Evolutionary conservation across 2,329 filamentous ascomycete genomes (phyloP).

Genomic region (Lachnellula willkommii): DNA sequence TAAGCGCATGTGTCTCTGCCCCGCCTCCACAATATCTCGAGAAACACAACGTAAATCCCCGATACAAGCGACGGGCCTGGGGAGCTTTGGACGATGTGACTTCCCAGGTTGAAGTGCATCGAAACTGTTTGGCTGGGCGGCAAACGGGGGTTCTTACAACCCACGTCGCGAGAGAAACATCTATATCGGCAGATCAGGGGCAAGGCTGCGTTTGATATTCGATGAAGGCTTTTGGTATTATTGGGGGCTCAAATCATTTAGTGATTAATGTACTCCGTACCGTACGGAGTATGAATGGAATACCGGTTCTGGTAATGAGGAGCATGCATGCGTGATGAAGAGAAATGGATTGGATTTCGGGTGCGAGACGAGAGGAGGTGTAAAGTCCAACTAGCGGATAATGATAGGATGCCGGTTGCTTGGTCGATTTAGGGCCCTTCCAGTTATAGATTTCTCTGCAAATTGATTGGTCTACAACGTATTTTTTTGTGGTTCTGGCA

Average conservation of each 20-base stretch:
- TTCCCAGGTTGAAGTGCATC: too few relatives aligned
- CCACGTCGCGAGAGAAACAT: background rate
- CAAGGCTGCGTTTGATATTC: background rate
- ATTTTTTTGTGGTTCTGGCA: too few relatives aligned
- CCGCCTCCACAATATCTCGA: too few relatives aligned
- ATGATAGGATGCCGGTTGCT: background rate
- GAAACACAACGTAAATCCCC: too few relatives aligned
- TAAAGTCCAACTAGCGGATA: background rate
- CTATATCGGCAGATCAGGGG: background rate
- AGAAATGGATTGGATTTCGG: background rate
- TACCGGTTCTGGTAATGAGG: too few relatives aligned
- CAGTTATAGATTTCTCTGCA: background rate
- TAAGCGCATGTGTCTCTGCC: too few relatives aligned
- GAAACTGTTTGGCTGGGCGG: too few relatives aligned
- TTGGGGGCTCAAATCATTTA: background rate
- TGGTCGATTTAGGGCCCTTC: background rate
- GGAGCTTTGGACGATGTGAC: too few relatives aligned
- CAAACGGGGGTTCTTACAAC: background rate
- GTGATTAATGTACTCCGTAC: background rate
- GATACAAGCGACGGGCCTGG: too few relatives aligned
- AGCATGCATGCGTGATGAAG: background rate
- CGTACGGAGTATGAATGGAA: too few relatives aligned
- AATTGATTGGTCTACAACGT: background rate
- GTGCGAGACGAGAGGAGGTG: background rate
- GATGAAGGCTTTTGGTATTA: background rate